A percentile compares a stretch with the other conserved stretches of the same genome.
phyloP scores from a whole-genome alignment of 139 green algal species.

The Deuterostichococcus epilithicus region DNA sequence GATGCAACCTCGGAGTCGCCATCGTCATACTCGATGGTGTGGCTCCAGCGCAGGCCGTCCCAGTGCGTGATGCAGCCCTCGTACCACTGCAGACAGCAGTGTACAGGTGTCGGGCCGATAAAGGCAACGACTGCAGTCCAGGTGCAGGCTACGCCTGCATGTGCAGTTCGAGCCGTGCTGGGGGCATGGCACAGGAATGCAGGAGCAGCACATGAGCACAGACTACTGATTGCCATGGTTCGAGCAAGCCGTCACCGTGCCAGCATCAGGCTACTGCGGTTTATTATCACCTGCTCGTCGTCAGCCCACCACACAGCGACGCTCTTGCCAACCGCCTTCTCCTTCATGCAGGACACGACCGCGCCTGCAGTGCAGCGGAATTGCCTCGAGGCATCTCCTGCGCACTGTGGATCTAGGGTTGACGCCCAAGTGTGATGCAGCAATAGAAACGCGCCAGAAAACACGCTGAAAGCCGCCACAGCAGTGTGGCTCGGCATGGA shows the following conservation, averaged over 20 bases:
- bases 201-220: neutral
- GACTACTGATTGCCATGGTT: neutral
- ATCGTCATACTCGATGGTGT: constrained; percentile 78
- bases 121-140: neutral
- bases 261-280: neutral
- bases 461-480: too few relatives aligned
- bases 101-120: neutral
- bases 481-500: too few relatives aligned
- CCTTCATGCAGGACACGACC: too few relatives aligned
- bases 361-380: too few relatives aligned
- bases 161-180: too few relatives aligned
- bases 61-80: constrained; percentile 48
- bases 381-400: too few relatives aligned
- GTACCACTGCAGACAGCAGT: constrained; percentile 43
- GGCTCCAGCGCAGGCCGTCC: constrained; percentile 55
- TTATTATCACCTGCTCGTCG: constrained; percentile 40
- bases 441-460: too few relatives aligned
- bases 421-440: too few relatives aligned
- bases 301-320: constrained; percentile 62
- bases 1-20: constrained; percentile 40
- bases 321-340: constrained; percentile 57
- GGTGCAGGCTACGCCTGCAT: too few relatives aligned
- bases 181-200: too few relatives aligned
- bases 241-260: neutral
- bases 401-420: too few relatives aligned